Conservation (phyloP, 345 rosid species). For the Pistacia vera region DNA sequence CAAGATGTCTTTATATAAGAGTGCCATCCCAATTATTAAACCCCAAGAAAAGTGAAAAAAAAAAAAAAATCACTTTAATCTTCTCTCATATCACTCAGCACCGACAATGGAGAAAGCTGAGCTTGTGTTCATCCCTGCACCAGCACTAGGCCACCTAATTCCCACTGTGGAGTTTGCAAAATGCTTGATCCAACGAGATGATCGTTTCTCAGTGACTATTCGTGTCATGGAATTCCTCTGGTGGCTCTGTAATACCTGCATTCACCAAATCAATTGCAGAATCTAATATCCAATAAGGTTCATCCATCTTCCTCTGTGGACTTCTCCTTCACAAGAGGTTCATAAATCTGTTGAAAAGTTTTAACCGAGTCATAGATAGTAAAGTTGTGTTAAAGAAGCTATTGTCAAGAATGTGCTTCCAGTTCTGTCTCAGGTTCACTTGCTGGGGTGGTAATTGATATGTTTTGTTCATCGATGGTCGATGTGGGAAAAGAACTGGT, state of each 20-base stretch:
- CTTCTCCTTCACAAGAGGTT: neutral
- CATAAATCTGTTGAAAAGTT: neutral
- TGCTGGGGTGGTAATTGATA: conserved; percentile 37
- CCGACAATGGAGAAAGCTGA: neutral
- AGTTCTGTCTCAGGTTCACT: neutral
- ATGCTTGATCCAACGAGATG: conserved; percentile 22
- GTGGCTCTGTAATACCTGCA: neutral
- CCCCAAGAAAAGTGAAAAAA: too few relatives aligned
- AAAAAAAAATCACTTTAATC: too few relatives aligned
- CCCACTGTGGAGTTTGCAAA: conserved; percentile 24
- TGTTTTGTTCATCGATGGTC: conserved; percentile 36
- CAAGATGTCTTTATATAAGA: too few relatives aligned
- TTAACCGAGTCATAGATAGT: conserved; percentile 4
- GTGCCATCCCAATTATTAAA: too few relatives aligned
- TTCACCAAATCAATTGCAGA: conserved; percentile 17
- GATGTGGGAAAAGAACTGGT: conserved; percentile 38
- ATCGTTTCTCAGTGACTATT: conserved; percentile 25
- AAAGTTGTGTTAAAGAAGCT: conserved; percentile 21
- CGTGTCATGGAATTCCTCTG: conserved; percentile 14
- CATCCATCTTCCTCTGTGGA: conserved; percentile 16
- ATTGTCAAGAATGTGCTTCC: conserved; percentile 8
- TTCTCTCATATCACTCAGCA: too few relatives aligned
- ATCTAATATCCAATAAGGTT: conserved; percentile 17
- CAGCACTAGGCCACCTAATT: conserved; percentile 22
- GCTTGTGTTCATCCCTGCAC: conserved; percentile 8